A percentile compares a stretch with the other conserved stretches of the same genome.
These are phyloP conservation scores for Neopestalotiopsis sp. DNA, from an alignment of 2,329 filamentous ascomycete species.

Conservation along the genomic window DNA sequence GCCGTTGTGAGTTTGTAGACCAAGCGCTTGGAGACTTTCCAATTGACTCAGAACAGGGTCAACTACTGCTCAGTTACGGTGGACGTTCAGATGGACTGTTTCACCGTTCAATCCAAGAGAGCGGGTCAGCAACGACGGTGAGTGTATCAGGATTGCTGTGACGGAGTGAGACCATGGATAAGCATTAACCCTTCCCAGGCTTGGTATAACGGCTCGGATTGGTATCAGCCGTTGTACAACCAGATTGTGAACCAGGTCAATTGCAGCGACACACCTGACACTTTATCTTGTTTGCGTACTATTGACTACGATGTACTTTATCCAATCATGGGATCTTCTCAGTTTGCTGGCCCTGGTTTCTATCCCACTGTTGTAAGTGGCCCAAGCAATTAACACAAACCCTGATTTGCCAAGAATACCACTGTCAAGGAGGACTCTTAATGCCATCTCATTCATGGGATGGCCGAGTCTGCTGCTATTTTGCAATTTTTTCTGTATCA, in stretches of 20 bases:
- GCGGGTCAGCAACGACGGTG: slow-evolving; percentile 35
- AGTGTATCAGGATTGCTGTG: background rate
- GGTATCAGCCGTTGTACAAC: slow-evolving; percentile 53
- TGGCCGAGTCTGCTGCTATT: background rate
- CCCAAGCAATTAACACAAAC: background rate
- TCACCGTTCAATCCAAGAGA: slow-evolving; percentile 34
- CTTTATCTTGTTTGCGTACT: slow-evolving; percentile 53
- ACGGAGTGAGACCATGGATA: background rate
- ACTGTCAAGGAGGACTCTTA: background rate
- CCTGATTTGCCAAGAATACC: background rate
- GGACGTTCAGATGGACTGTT: slow-evolving; percentile 32
- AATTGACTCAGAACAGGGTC: slow-evolving; percentile 26
- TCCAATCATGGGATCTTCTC: slow-evolving; percentile 44
- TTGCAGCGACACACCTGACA: slow-evolving; percentile 51
- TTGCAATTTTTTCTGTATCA: background rate
- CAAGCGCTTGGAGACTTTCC: background rate
- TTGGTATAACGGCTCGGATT: slow-evolving; percentile 41
- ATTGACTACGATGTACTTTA: slow-evolving; percentile 53
- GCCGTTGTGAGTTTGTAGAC: slow-evolving; percentile 27
- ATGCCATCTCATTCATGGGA: background rate
- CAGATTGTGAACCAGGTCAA: slow-evolving; percentile 49
- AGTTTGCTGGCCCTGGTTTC: slow-evolving; percentile 29
- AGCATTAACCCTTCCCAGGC: slow-evolving; percentile 15
- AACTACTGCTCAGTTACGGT: slow-evolving; percentile 33
- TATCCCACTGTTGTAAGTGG: slow-evolving; percentile 35